Percentiles rank a stretch among this genome's conserved stretches.
These are phyloP conservation scores for Ceratocystis albifundus DNA, from an alignment of 2,329 filamentous ascomycete species.

Conservation along the genomic window DNA sequence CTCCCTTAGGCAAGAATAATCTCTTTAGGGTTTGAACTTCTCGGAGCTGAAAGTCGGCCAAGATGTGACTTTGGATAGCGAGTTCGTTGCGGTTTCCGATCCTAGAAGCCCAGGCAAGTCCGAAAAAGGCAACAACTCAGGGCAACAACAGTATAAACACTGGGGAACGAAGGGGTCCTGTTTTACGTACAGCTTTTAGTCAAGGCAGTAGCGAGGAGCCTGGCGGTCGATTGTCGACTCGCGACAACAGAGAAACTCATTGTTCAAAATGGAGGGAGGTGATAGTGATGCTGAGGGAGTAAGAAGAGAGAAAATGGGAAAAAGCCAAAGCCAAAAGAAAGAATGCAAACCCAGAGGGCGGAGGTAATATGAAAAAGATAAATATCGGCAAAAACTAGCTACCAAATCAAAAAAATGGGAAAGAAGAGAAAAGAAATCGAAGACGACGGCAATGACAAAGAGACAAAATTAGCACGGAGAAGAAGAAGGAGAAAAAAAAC, in stretches of 20 bases:
- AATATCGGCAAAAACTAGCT: no score
- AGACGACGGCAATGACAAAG: not conserved
- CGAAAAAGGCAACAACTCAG: slow-evolving; percentile 1
- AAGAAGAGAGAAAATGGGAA: not conserved
- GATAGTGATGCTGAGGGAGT: slow-evolving; percentile 2
- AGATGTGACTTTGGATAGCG: not conserved
- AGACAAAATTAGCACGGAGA: not conserved
- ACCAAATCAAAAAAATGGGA: not conserved
- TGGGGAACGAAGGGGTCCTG: not conserved
- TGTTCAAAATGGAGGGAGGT: slow-evolving; percentile 18
- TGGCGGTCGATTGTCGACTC: slow-evolving; percentile 20
- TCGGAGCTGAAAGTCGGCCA: not conserved
- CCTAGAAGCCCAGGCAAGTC: not conserved
- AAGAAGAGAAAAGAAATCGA: not conserved
- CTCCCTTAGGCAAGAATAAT: not conserved
- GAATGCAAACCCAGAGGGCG: no score
- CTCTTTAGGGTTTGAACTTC: not conserved
- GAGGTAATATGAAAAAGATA: no score
- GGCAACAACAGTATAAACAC: not conserved
- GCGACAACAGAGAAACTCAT: slow-evolving; percentile 21
- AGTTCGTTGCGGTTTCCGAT: not conserved
- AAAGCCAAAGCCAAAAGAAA: not conserved
- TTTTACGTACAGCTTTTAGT: slow-evolving; percentile 11
- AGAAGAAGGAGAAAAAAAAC: slow-evolving; percentile 3
- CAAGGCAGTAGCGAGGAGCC: slow-evolving; percentile 5